Evolutionary conservation across 1,284 basidiomycete species (phyloP), one percentile per base, ranked within the genome.

Genomic region (Moniliophthora roreri): DNA sequence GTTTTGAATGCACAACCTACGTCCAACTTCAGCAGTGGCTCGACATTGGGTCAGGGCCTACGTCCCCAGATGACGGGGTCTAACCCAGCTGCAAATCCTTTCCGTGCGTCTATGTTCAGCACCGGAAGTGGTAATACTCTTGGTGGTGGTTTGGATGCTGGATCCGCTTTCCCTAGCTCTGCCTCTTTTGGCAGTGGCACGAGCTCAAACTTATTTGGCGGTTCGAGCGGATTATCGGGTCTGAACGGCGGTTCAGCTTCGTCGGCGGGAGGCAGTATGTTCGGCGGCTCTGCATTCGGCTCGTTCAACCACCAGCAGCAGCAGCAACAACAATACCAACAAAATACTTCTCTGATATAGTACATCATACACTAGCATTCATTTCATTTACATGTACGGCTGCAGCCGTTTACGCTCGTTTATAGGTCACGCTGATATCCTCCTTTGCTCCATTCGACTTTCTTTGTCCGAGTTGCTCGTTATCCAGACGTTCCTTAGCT

Each of bases 1-100:
- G 56, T 52, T 21, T 47, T 63, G 13, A 64, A 61, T 34, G 57
- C 69, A 24, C 75, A 73, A 58, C 66, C 66, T 16, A 71, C 11
- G 28, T 32, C 28, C 70, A 35, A 67, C 71, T 21, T 56, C 64
- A 26, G 62, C 60, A n/a, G 38, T 72, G 67, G 69, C 15, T 39
- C 55, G 36, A 65, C 61, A 1, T 52, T 82, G 7, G 85, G 87
- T 15, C 74, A 76, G 26, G 87, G 89, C 4, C 71, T 92, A 26
- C 75, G 87, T 28, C 86, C 89, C 4, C 89, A 92, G 62, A 77
- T 80, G 63, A 91, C 88, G 3, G 88, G 87, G 6, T 32, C 28
- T 20, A 69, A 68, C 11, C 84, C 83, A 15, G 75, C 71, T 23
- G 83, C 81, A 8, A 92, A 91, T 61, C 89, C 90, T 7, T 92